Conservation (phyloP, 352 stramenopile species). For the Salisapilia sapeloensis region DNA sequence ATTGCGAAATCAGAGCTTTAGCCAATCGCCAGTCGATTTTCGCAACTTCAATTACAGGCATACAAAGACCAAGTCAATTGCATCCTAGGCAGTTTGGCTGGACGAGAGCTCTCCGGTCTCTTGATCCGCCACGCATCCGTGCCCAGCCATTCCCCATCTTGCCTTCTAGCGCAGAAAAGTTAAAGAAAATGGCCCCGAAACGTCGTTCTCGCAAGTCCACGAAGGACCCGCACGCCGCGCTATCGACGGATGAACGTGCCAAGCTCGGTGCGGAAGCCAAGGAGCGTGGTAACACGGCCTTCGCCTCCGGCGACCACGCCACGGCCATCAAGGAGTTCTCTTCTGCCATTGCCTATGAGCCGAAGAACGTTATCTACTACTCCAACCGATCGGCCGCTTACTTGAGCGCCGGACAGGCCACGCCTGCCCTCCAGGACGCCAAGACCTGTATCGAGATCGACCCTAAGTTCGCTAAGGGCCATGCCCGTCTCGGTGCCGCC, state of each 20-base stretch:
- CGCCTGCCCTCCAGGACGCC: constrained; percentile 65
- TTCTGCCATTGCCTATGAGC: constrained; percentile 71
- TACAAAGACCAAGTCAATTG: too few species aligned
- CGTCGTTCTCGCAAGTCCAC: constrained; percentile 69
- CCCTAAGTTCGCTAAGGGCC: constrained; percentile 75
- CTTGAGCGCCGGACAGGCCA: constrained; percentile 60
- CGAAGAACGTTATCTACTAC: constrained; percentile 77
- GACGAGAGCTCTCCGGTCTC: too few species aligned
- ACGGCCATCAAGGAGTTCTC: constrained; percentile 81
- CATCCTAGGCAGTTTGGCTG: too few species aligned
- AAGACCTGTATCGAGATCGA: constrained; percentile 78
- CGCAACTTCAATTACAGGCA: constrained; percentile 1
- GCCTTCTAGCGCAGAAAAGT: background rate
- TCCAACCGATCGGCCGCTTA: constrained; percentile 81
- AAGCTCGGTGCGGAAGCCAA: constrained; percentile 71
- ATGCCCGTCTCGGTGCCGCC: constrained; percentile 64
- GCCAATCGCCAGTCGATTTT: constrained; percentile 3
- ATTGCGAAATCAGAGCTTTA: constrained; percentile 1
- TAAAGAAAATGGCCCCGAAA: constrained; percentile 54
- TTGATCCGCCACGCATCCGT: too few species aligned
- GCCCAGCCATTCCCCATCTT: background rate
- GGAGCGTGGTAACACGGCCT: constrained; percentile 71
- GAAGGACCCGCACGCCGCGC: constrained; percentile 59
- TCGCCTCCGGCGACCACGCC: constrained; percentile 56
- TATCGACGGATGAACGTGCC: constrained; percentile 44